These are phyloP conservation scores for Perkinsus olseni DNA, from an alignment of 169 alveolate genomes.

Conservation along the genomic window DNA sequence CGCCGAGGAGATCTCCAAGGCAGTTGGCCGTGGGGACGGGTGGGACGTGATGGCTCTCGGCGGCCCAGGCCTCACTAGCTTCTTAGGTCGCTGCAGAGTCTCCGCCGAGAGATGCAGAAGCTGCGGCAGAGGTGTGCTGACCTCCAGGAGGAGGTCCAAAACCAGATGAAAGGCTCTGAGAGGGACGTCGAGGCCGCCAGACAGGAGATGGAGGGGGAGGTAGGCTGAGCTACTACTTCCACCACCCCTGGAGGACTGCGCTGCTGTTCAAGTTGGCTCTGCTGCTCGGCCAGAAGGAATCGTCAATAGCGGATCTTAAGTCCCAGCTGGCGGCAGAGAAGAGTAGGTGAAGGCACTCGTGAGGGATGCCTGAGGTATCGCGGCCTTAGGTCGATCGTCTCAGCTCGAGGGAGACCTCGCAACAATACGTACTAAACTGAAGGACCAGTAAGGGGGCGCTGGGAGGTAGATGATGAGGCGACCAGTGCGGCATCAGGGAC, in stretches of 20 bases:
- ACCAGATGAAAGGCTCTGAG: neutral
- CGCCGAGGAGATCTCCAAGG: neutral
- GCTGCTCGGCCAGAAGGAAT: neutral
- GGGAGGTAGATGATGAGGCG: neutral
- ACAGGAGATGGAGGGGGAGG: neutral
- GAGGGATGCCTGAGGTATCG: neutral
- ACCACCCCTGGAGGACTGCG: neutral
- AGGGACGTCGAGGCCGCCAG: neutral
- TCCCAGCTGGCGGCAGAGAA: neutral
- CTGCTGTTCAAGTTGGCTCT: neutral
- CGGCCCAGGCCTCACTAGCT: neutral
- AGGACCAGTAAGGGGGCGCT: neutral
- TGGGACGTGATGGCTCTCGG: neutral
- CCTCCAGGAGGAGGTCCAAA: neutral
- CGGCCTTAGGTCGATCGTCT: neutral
- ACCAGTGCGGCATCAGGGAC: neutral
- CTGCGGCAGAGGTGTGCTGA: neutral
- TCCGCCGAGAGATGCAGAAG: neutral
- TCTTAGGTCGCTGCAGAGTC: neutral
- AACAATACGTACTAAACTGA: neutral
- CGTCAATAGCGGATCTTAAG: neutral
- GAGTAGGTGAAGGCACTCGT: neutral
- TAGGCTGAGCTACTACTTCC: neutral
- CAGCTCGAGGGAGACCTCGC: neutral
- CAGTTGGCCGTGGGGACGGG: neutral